Evolutionary conservation across 331 rosid species (phyloP), one percentile per base, ranked within the genome.

Genomic region (Prunus yedoensis): DNA sequence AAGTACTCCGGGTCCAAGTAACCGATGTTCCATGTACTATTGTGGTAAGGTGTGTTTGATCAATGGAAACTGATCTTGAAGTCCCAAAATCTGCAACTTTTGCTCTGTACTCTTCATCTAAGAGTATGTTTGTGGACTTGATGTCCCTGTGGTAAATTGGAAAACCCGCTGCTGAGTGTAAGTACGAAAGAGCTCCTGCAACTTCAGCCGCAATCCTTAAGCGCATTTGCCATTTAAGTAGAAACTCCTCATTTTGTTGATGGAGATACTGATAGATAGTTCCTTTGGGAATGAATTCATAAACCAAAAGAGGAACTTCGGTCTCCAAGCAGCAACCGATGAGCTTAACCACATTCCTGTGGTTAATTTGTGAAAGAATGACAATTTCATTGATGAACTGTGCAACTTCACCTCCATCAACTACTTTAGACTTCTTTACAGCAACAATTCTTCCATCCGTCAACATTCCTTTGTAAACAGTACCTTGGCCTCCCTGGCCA

Each of bases 111-210:
- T 81, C 66, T 2, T 71, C 85, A 27, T 81, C 85, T 21, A 81
- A 25, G 43, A 81, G 78, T 45, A 81, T 71, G 66, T 77, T 77
- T 1, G 81, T 59, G 10, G 81, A 81, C 58, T 81, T 81, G 3
- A 81, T 59, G 15, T 81, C 85, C 0, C 85, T 67, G 27, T 81
- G 85, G 43, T 76, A 81, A 15, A 81, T 72, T 2, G 81, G 78
- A 12, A 21, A 25, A 12, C 78, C 66, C 2, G 79, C 76, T 5
- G 72, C 52, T 4, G 75, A 81, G 18, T 81, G 81, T 23, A 81
- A 72, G 75, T 81, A 81, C 0, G 58, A 72, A 18, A 81, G 66
- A 27, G 81, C 85, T 5, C 71, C 76, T 11, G 78, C 71, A 17
- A 76, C 56, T 77, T 76, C 81, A 0, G 5, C 25, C 0, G 66